These are phyloP conservation scores for Metschnikowia sp. DNA, from an alignment of 805 yeast species.

Conservation along the genomic window DNA sequence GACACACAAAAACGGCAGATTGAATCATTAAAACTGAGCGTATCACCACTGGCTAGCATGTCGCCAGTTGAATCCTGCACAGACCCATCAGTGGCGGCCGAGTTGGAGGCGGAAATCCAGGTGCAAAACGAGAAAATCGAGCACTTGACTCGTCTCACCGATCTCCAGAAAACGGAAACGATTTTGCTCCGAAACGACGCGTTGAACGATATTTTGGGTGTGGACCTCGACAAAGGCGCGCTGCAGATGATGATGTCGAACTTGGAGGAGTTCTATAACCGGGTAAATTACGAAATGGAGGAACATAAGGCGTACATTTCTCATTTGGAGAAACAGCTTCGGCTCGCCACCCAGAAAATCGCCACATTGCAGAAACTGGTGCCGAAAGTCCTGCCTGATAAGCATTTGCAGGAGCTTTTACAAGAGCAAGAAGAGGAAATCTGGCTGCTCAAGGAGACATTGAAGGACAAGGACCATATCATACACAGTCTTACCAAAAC, in stretches of 20 bases:
- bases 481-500: constrained; percentile 71
- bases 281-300: constrained; percentile 50
- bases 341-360: constrained; percentile 23
- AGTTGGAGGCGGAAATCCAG: constrained; percentile 57
- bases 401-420: constrained; percentile 33
- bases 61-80: background rate
- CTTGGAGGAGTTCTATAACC: constrained; percentile 46
- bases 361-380: background rate
- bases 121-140: constrained; percentile 65
- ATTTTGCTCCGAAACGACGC: constrained; percentile 58
- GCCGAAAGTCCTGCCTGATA: constrained; percentile 2
- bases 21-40: constrained; percentile 27
- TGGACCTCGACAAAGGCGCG: constrained; percentile 31
- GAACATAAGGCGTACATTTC: constrained; percentile 57
- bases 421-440: constrained; percentile 70
- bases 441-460: constrained; percentile 53
- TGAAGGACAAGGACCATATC: constrained; percentile 74
- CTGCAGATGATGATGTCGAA: constrained; percentile 44
- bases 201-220: constrained; percentile 54
- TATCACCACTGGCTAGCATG: background rate
- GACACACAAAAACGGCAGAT: constrained; percentile 59
- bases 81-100: constrained; percentile 7
- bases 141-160: constrained; percentile 63
- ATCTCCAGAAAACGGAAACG: constrained; percentile 54
- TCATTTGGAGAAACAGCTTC: constrained; percentile 56